Base-by-base conservation (phyloP, 2,329 filamentous ascomycete genomes). In the Alternaria viburni region DNA sequence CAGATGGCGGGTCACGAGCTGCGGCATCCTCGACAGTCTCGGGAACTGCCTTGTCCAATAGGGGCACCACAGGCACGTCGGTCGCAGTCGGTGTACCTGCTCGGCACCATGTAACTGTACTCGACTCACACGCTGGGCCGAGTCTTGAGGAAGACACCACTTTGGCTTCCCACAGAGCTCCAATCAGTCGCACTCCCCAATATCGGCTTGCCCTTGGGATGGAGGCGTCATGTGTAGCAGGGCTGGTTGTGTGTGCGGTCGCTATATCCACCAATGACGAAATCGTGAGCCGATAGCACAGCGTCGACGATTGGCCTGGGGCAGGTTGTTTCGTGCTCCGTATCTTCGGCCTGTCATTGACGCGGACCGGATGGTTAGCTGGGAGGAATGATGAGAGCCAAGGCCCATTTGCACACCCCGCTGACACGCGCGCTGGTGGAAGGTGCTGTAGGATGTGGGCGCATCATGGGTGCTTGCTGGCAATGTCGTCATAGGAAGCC, bases 61-160 rank as follows among this genome's bases (percentile, higher is more conserved):
- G 55, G 60, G 49, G 43, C 60, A 21, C 52, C 36, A 26, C 28
- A 19, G 47, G 25, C 49, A 10, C 13, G 36, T 41, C 36, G 36
- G 60, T 69, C 67, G 70, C n/a, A n/a, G 60, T 69, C 67, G 70
- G 66, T 54, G 69, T 74, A 73, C 68, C 72, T 71, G 69, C 69
- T 69, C 69, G 57, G 54, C 67, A 26, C 54, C 54, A 66, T 59
- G 65, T 68, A 67, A 71, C 65, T 62, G 56, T 41, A 52, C 57
- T 62, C 56, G 57, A 55, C 55, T 45, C 32, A 28, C 60, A 52
- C 25, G 54, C 30, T 52, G 17, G 19, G 43, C 47, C 54, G 26
- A 54, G 50, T 32, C 19, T 19, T 51, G 36, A 44, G 46, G 15
- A 30, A 50, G 47, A 36, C 11, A 30, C n/a, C 17, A 55, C 32